Evolutionary conservation across 2,329 filamentous ascomycete genomes (phyloP).

Genomic region (Penicillium verrucosum): DNA sequence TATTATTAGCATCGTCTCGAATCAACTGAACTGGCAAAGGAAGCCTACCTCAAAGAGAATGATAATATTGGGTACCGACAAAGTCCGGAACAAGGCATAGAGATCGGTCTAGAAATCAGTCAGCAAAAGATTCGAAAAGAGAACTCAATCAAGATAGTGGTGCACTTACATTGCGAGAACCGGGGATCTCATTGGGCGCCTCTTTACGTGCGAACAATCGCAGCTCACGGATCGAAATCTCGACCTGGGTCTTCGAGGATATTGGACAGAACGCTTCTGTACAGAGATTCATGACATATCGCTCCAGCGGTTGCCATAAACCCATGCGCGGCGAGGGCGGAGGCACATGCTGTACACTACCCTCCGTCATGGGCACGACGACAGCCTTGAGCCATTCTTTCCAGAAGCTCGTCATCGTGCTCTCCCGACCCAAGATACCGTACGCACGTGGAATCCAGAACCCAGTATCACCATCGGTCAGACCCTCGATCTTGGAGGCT

Average conservation of each 20-base stretch:
- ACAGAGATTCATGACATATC: slow-evolving; percentile 95
- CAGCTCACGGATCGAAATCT: slow-evolving; percentile 83
- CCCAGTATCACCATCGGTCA: slow-evolving; percentile 92
- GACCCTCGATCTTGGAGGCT: slow-evolving; percentile 92
- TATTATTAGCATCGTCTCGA: background rate
- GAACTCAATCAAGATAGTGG: background rate
- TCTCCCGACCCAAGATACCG: slow-evolving; percentile 83
- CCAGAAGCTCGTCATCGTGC: slow-evolving; percentile 84
- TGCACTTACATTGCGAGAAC: slow-evolving; percentile 64
- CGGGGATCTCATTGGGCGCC: slow-evolving; percentile 86
- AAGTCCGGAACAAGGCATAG: slow-evolving; percentile 83
- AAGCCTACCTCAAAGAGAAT: slow-evolving; percentile 69
- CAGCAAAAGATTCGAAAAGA: slow-evolving; percentile 9
- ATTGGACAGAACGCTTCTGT: slow-evolving; percentile 90
- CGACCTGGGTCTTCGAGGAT: slow-evolving; percentile 91
- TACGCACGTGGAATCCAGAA: slow-evolving; percentile 95
- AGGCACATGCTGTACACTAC: slow-evolving; percentile 75
- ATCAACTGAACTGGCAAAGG: background rate
- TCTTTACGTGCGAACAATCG: slow-evolving; percentile 91
- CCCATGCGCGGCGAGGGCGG: slow-evolving; percentile 86
- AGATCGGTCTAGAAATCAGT: slow-evolving; percentile 62
- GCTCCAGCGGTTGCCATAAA: slow-evolving; percentile 92
- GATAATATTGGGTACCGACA: slow-evolving; percentile 90
- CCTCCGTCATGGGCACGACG: slow-evolving; percentile 92
- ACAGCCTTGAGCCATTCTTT: slow-evolving; percentile 97